A percentile compares a stretch with the other conserved stretches of the same genome.
These are phyloP conservation scores for Russula dissimulans DNA, from an alignment of 768 basidiomycete genomes.

Conservation along the genomic window DNA sequence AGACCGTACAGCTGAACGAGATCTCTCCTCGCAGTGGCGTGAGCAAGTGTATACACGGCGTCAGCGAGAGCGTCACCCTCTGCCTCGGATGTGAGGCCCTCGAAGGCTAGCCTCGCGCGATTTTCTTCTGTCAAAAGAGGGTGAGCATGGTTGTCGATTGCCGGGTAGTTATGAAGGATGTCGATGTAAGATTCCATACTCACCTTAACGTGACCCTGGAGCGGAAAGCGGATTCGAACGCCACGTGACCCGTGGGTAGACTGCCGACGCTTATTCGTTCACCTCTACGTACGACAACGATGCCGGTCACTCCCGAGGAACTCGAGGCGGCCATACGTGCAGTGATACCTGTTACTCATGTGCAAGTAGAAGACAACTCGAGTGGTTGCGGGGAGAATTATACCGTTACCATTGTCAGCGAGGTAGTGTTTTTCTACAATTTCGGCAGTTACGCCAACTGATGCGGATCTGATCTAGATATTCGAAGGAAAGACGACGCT, in stretches of 20 bases:
- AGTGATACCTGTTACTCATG: conserved; percentile 54
- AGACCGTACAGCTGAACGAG: conserved; percentile 44
- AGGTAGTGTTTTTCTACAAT: conserved; percentile 35
- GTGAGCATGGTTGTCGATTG: conserved; percentile 77
- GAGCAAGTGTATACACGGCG: conserved; percentile 47
- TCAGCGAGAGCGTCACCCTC: conserved; percentile 44
- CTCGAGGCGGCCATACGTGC: conserved; percentile 56
- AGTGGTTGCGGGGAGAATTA: conserved; percentile 79
- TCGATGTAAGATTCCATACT: not conserved
- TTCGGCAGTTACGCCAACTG: not conserved
- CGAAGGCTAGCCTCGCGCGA: conserved; percentile 43
- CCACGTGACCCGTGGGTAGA: too few relatives aligned
- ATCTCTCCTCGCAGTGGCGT: conserved; percentile 46
- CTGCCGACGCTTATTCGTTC: too few relatives aligned
- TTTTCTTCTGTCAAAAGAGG: conserved; percentile 45
- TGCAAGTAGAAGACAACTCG: conserved; percentile 70
- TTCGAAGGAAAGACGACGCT: conserved; percentile 79
- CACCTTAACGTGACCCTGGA: too few relatives aligned
- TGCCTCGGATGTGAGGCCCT: conserved; percentile 61
- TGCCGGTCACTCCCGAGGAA: conserved; percentile 51
- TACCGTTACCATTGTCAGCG: conserved; percentile 65
- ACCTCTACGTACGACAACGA: conserved; percentile 22
- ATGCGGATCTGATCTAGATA: conserved; percentile 31
- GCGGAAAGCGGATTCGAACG: too few relatives aligned
- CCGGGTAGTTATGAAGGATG: conserved; percentile 32